Evolutionary conservation across 805 yeast species (phyloP), one percentile per base, ranked within the genome.

Genomic region (Candida railenensis): DNA sequence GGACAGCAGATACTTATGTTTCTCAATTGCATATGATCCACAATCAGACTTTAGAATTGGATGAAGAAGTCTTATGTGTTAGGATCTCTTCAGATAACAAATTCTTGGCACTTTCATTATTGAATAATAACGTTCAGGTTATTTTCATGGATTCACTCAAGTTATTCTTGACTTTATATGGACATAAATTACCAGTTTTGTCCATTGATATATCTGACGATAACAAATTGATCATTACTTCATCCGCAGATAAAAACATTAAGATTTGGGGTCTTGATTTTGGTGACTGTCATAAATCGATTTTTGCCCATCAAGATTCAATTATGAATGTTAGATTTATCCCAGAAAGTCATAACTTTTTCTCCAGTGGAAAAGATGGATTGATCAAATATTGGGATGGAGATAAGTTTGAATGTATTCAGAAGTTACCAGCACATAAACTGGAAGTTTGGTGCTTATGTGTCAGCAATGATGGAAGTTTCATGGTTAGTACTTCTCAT

Each of bases 251-350:
- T 68, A 94, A 94, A 66, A 94, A 94, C 66, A 88, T 94, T 61
- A 90, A 95, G 68, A 87, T 94, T 48, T 94, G 99, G 99, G 99
- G 99, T 43, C 72, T 94, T 48, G 99, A 94, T 65, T 94, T 94
- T 67, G 99, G 99, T 67, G 99, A 94, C 67, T 94, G 99, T 74
- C 99, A 94, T 66, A 87, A 86, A 63, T 92, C 98, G 1, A 81
- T 94, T 22, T 94, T 94, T 65, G 99, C 96, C 1, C 99, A 94
- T 63, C 96, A 90, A 59, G 99, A 94, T 64, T 85, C 96, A 2
- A 88, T 94, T 48, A 89, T 92, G 96, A 77, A 78, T 52, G 96
- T 92, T 25, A 78, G 73, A 50, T 94, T 94, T 59, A 76, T 90
- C 43, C 92, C 95, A 1, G 83, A 82, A n/a, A 76, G 87, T 12